Conservation (phyloP, 1,284 basidiomycete species). For the Marasmius sp. region DNA sequence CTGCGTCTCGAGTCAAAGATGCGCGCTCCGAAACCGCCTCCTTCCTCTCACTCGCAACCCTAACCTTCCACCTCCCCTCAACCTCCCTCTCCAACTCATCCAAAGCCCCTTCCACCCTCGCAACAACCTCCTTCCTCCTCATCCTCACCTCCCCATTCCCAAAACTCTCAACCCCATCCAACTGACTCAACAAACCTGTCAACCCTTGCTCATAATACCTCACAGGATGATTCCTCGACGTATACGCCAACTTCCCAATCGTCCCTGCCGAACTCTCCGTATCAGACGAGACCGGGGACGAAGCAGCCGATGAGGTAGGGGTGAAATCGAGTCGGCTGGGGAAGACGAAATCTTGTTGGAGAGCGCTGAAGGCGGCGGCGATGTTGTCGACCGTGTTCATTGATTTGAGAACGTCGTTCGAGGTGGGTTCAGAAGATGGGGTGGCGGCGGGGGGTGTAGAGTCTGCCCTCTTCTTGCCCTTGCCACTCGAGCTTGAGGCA, state of each 20-base stretch:
- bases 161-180: slow-evolving; percentile 57
- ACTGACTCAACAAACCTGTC: slow-evolving; percentile 46
- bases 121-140: slow-evolving; percentile 52
- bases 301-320: slow-evolving; percentile 15
- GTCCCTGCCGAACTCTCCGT: slow-evolving; percentile 20
- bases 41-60: slow-evolving; percentile 9
- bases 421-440: slow-evolving; percentile 19
- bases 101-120: slow-evolving; percentile 50
- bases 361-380: slow-evolving; percentile 33
- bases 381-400: slow-evolving; percentile 36
- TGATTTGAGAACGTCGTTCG: slow-evolving; percentile 29
- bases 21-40: neutral
- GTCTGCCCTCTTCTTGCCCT: slow-evolving; percentile 33
- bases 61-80: slow-evolving; percentile 25
- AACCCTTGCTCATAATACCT: slow-evolving; percentile 60
- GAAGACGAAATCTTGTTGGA: slow-evolving; percentile 40
- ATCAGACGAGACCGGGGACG: slow-evolving; percentile 15
- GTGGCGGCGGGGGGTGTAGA: neutral
- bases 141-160: slow-evolving; percentile 52
- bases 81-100: slow-evolving; percentile 46
- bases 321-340: slow-evolving; percentile 42
- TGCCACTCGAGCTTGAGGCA: slow-evolving; percentile 14
- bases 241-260: slow-evolving; percentile 42
- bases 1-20: neutral
- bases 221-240: slow-evolving; percentile 53